Evolutionary conservation across 768 basidiomycete genomes (phyloP), one percentile per base, ranked within the genome.

Genomic region (Daedaleopsis sinensis): DNA sequence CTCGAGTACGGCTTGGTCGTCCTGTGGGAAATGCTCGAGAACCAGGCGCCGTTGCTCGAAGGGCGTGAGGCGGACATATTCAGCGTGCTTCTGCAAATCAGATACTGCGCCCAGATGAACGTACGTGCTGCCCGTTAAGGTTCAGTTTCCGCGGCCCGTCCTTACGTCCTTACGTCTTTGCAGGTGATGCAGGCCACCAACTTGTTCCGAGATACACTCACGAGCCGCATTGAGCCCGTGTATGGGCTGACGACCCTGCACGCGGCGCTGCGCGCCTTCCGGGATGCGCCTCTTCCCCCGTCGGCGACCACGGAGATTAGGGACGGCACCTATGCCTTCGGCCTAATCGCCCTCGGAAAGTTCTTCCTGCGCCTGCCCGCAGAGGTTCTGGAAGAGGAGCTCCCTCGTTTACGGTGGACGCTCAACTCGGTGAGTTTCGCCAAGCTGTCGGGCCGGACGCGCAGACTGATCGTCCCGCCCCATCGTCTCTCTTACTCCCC

Each of bases 161-260:
- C 55, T 57, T 64, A 64, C 18, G 46, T 55, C 39, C 55, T 57
- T 64, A 64, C 62, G 62, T 64, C 52, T 54, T 35, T 53, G 19
- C 59, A 94, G 93, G 86, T 94, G 42, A 79, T 93, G 55, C 91
- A 93, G 71, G 93, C 90, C 5, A 93, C 92, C 13, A 91, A 84
- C 67, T 84, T 87, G 1, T 88, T 94, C 63, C 89, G 93, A 44
- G 91, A 94, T 71, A 80, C 82, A 18, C 78, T 94, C 38, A 84
- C 89, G 23, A 76, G 80, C 11, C 86, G 84, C 64, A 84, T 90
- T 66, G 93, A 91, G 63, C 89, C 93, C 19, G 90, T 94, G 21
- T 93, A 91, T 67, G 93, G 93, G 8, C 74, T 94, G 65, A 92
- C 90, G 15, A 93, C 90, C 6, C 82, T 93, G 78, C 91, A 93